Conservation (phyloP, 352 stramenopile genomes). For the Phytophthora uliginosa region DNA sequence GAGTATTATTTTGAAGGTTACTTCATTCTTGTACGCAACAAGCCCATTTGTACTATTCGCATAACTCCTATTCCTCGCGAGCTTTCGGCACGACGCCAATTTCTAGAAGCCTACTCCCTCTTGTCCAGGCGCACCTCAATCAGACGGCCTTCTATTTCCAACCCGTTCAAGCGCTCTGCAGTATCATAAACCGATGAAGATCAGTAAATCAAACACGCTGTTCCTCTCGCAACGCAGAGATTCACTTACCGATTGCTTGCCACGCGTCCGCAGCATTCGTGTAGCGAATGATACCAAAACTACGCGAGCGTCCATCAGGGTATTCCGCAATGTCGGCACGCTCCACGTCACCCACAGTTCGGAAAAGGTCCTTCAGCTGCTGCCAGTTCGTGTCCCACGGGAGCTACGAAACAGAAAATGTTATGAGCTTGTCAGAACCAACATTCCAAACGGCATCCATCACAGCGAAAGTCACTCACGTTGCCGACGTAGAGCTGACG, state of each 20-base stretch:
- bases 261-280: slow-evolving; percentile 54
- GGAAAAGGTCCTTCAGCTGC: slow-evolving; percentile 76
- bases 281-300: slow-evolving; percentile 82
- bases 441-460: background rate
- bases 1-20: slow-evolving; percentile 17
- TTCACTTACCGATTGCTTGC: slow-evolving; percentile 70
- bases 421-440: slow-evolving; percentile 7
- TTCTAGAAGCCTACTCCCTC: slow-evolving; percentile 38
- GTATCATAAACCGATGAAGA: background rate
- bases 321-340: slow-evolving; percentile 68
- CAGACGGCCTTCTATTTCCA: slow-evolving; percentile 70
- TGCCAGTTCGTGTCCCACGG: slow-evolving; percentile 78
- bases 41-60: slow-evolving; percentile 25
- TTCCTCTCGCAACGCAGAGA: background rate
- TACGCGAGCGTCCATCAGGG: slow-evolving; percentile 69
- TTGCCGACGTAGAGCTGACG: slow-evolving; percentile 84
- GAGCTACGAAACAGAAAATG: slow-evolving; percentile 46
- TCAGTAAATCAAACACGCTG: background rate
- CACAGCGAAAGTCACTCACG: slow-evolving; percentile 42
- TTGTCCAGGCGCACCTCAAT: slow-evolving; percentile 82
- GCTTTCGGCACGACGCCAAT: slow-evolving; percentile 4
- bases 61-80: slow-evolving; percentile 27
- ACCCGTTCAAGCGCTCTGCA: slow-evolving; percentile 69
- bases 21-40: slow-evolving; percentile 27
- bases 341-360: slow-evolving; percentile 73